Evolutionary conservation across 2,329 filamentous ascomycete species (phyloP).

Genomic region (Boeremia exigua): DNA sequence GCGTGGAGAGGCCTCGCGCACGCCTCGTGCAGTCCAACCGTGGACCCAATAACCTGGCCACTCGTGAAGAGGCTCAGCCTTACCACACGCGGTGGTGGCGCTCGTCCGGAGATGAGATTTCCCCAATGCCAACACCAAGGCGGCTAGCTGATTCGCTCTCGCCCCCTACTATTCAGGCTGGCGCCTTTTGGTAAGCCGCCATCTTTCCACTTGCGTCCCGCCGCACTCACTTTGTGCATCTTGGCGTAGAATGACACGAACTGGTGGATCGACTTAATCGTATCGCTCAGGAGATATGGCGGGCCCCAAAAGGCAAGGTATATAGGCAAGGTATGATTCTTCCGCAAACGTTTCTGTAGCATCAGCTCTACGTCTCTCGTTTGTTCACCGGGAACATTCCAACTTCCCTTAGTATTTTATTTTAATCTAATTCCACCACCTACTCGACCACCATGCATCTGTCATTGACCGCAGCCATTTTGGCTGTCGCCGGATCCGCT

Average conservation of each 20-base stretch:
- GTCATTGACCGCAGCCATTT: conserved; percentile 14
- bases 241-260: conserved; percentile 15
- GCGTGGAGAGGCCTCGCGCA: not conserved
- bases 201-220: conserved; percentile 12
- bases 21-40: conserved; percentile 6
- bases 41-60: conserved; percentile 9
- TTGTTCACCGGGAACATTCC: conserved; percentile 15
- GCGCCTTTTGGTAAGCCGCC: conserved; percentile 12
- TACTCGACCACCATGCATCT: conserved; percentile 17
- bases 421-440: conserved; percentile 17
- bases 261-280: conserved; percentile 14
- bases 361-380: conserved; percentile 18
- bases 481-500: conserved; percentile 19
- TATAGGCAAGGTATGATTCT: conserved; percentile 8
- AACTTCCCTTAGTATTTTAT: conserved; percentile 12
- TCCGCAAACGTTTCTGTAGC: conserved; percentile 17
- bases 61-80: conserved; percentile 13
- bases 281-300: conserved; percentile 18
- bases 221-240: not conserved
- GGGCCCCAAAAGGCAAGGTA: not conserved
- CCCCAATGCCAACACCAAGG: conserved; percentile 10
- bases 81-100: conserved; percentile 15
- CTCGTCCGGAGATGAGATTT: conserved; percentile 16
- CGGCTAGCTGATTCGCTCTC: conserved; percentile 16
- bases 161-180: conserved; percentile 18